Percentiles rank a stretch among this genome's conserved stretches.
Evolutionary conservation across 106 monocot species (phyloP).

Genomic region (Apostasia shenzhenica): DNA sequence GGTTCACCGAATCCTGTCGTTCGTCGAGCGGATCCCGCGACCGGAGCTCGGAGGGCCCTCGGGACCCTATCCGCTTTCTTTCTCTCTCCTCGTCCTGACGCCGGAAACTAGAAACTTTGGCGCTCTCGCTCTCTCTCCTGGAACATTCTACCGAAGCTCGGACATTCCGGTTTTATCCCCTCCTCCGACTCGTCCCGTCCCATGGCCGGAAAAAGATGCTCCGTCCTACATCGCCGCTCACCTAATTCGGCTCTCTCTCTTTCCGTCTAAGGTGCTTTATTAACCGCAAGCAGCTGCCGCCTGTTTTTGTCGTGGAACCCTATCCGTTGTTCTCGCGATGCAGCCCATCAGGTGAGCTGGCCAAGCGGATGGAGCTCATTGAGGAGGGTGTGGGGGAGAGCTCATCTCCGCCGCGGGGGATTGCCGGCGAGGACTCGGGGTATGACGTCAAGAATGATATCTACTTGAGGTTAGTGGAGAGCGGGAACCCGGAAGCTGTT

Average conservation of each 20-base stretch:
- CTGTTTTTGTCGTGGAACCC: not conserved
- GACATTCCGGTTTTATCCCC: not conserved
- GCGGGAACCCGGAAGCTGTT: slow-evolving; percentile 52
- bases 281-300: not conserved
- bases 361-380: slow-evolving; percentile 22
- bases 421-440: not conserved
- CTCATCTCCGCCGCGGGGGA: slow-evolving; percentile 42
- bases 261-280: not conserved
- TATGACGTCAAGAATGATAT: slow-evolving; percentile 47
- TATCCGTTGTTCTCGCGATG: not conserved
- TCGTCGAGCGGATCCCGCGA: no score
- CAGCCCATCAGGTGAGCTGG: not conserved
- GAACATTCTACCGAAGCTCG: slow-evolving; percentile 2
- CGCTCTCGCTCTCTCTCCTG: not conserved
- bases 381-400: slow-evolving; percentile 73
- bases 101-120: not conserved
- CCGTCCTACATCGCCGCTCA: not conserved
- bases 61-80: not conserved
- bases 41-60: no score
- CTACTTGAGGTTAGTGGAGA: slow-evolving; percentile 54
- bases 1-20: no score
- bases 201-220: not conserved
- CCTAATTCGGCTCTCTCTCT: not conserved
- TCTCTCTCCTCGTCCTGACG: not conserved
- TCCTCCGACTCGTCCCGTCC: not conserved